phyloP scores from a whole-genome alignment of 2,329 filamentous ascomycete species.

The Sordariomycetes sp. region DNA sequence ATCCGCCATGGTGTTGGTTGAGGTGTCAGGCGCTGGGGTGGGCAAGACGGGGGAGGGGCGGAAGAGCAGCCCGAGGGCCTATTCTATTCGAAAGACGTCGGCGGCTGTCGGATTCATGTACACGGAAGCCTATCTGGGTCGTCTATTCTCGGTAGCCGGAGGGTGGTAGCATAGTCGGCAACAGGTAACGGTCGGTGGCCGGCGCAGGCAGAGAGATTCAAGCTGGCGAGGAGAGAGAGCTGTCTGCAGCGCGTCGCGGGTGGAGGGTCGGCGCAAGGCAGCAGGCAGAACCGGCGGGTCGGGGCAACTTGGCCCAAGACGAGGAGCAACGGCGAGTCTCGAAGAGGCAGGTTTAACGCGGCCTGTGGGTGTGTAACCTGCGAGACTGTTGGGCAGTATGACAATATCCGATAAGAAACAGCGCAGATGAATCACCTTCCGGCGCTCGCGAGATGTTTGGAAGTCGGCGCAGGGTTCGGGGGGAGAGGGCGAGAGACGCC shows the following conservation, averaged over 20 bases:
- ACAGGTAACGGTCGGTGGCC: not conserved
- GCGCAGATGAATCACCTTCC: not conserved
- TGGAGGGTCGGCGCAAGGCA: not conserved
- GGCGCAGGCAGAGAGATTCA: not conserved
- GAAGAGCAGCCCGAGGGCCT: conserved; percentile 22
- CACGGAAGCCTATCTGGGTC: conserved; percentile 12
- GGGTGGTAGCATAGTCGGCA: not conserved
- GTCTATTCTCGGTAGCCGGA: not conserved
- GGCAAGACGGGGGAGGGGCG: not conserved
- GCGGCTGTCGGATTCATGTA: conserved; percentile 27
- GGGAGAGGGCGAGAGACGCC: not conserved
- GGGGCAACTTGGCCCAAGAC: not conserved
- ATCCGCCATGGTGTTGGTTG: conserved; percentile 7
- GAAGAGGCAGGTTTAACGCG: not conserved
- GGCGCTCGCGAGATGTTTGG: not conserved
- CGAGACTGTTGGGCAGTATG: not conserved
- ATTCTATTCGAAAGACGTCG: conserved; percentile 22
- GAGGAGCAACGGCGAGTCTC: not conserved
- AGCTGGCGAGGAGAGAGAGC: not conserved
- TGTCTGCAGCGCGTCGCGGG: not conserved
- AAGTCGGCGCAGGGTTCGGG: not conserved
- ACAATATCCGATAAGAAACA: not conserved
- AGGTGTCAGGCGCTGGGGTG: not conserved
- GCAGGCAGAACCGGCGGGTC: not conserved
- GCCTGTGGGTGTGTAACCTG: conserved; percentile 1